These are phyloP conservation scores for Marchantia polymorpha DNA, from an alignment of 225 moss, liverwort and hornwort species.

Conservation along the genomic window DNA sequence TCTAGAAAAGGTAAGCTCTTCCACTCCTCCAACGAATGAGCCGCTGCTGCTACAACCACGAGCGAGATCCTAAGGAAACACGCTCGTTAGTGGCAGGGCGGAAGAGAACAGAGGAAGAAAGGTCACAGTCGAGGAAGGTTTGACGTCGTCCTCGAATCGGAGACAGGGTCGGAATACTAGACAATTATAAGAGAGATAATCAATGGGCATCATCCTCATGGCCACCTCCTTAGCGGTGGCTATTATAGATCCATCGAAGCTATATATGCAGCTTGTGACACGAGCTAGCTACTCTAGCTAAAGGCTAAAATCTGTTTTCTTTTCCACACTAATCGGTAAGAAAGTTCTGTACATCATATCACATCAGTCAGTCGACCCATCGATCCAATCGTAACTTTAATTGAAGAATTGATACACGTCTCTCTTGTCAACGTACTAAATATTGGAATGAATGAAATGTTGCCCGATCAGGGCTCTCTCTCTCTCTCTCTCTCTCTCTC, in stretches of 20 bases:
- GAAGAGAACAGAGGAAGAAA: neutral
- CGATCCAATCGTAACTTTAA: neutral
- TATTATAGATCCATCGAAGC: neutral
- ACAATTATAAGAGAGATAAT: neutral
- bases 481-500: conserved; percentile 12
- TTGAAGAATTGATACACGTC: conserved; percentile 5
- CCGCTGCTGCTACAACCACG: too few relatives aligned
- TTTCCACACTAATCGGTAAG: neutral
- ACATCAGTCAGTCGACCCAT: conserved; percentile 10
- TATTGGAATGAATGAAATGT: neutral
- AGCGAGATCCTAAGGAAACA: too few relatives aligned
- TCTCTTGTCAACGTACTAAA: neutral
- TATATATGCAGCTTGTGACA: neutral
- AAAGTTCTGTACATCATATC: conserved; percentile 1
- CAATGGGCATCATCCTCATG: neutral
- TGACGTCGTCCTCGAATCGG: neutral
- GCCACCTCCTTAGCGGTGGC: neutral
- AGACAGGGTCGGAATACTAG: neutral
- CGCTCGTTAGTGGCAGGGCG: neutral
- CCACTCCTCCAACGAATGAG: too few relatives aligned
- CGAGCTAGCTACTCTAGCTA: neutral
- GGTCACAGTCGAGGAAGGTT: neutral
- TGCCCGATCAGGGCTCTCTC: neutral
- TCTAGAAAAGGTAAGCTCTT: too few relatives aligned
- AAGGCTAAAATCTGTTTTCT: conserved; percentile 2